Evolutionary conservation across 306 rosid species (phyloP), one percentile per base, ranked within the genome.

Genomic region (Glycine latifolia): DNA sequence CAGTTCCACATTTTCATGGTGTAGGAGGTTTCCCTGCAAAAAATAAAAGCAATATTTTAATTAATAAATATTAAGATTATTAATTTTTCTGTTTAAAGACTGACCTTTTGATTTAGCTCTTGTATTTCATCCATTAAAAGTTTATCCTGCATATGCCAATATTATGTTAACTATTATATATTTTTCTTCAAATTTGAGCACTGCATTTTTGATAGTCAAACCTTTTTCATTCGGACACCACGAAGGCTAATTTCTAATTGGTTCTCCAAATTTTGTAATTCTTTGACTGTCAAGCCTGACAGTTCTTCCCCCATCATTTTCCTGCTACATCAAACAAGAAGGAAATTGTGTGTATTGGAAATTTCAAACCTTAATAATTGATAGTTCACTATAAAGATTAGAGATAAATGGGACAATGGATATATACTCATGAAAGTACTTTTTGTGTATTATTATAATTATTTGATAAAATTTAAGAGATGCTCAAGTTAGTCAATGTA

Each of bases 281-380:
- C 95, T 84, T 91, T 90, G 79, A 82, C 84, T 17, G 83, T 89
- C 85, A 94, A 65, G 10, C 95, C 91, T 69, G 97, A 91, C 53
- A 94, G 87, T 67, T 92, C 98, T 88, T 93, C 91, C 12, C 99
- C 99, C 99, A 95, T 90, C 82, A 95, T 89, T 86, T 93, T 82
- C 86, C 99, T 95, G 88, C 86, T 69, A 73, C 65, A 63, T 56
- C 78, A 75, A 56, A 35, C 61, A 65, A 71, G 61, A 76, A 14
- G 48, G 77, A 35, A 46, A 41, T 62, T 61, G 41, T 73, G 80
- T 55, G 81, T 17, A 55, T 67, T 35, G 65, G 79, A 75, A 58
- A 65, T 37, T 13, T 37, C 20, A 33, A 41, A 67, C 80, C 50
- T 79, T 66, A 79, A 81, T 75, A 66, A 58, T 60, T 37, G n/a